Conservation (phyloP, 1,284 basidiomycete genomes). For the Melampsora abietis-canadensis region DNA sequence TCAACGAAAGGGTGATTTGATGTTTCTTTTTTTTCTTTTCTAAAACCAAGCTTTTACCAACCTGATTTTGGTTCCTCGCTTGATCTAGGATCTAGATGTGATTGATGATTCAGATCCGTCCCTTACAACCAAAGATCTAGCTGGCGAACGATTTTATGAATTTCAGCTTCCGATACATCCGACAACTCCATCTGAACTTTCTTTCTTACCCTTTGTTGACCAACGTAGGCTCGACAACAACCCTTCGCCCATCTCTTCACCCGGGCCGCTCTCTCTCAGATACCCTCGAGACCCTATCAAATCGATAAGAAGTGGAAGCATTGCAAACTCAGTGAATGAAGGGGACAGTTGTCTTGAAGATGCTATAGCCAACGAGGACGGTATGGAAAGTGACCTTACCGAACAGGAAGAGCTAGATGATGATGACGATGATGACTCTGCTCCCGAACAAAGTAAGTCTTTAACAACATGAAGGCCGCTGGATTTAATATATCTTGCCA, state of each 20-base stretch:
- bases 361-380: slow-evolving; percentile 13
- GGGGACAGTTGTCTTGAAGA: background rate
- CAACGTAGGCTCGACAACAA: slow-evolving; percentile 12
- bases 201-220: slow-evolving; percentile 13
- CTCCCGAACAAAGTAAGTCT: slow-evolving; percentile 6
- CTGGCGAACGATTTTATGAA: slow-evolving; percentile 19
- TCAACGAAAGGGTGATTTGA: slow-evolving; percentile 11
- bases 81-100: slow-evolving; percentile 27
- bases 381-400: slow-evolving; percentile 41
- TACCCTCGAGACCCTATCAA: background rate
- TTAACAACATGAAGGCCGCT: background rate
- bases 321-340: background rate
- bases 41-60: background rate
- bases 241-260: slow-evolving; percentile 21
- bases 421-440: slow-evolving; percentile 23
- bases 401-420: slow-evolving; percentile 41
- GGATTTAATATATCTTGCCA: background rate
- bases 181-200: slow-evolving; percentile 16
- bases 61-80: background rate
- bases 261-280: background rate
- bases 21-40: background rate
- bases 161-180: slow-evolving; percentile 42
- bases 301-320: background rate
- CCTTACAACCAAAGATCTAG: slow-evolving; percentile 8
- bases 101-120: slow-evolving; percentile 14